Conservation (phyloP, 108 stramenopile species). For the Skeletonema costatum region DNA sequence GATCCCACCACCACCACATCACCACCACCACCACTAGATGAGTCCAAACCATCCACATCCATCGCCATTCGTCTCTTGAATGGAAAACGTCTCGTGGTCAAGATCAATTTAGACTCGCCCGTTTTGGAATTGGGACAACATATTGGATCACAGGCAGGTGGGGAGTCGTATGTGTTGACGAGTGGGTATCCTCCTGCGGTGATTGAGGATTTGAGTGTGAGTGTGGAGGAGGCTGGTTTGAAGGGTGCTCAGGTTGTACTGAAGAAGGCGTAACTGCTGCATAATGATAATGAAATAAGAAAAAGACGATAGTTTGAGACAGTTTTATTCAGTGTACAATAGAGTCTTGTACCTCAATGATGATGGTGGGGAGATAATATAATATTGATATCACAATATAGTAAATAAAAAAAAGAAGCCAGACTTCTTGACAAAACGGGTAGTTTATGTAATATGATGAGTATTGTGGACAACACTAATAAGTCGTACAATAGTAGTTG, state of each 20-base stretch:
- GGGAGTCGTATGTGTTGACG: slow-evolving; percentile 54
- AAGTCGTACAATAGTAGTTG: no score
- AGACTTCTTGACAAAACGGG: no score
- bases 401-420: no score
- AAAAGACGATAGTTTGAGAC: no score
- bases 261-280: slow-evolving; percentile 46
- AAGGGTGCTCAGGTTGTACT: slow-evolving; percentile 74
- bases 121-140: slow-evolving; percentile 59
- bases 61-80: slow-evolving; percentile 76
- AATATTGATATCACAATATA: no score
- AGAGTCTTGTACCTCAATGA: no score
- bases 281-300: neutral
- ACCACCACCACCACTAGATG: slow-evolving; percentile 35
- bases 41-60: slow-evolving; percentile 54
- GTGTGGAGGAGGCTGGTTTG: slow-evolving; percentile 73
- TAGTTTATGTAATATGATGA: no score
- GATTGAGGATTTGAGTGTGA: slow-evolving; percentile 55
- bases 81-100: slow-evolving; percentile 69
- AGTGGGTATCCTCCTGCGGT: slow-evolving; percentile 79
- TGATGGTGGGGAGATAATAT: no score
- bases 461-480: no score
- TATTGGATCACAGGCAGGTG: slow-evolving; percentile 34
- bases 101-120: slow-evolving; percentile 47
- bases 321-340: no score
- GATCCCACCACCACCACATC: slow-evolving; percentile 44